These are phyloP conservation scores for Pythium rishiriense DNA, from an alignment of 352 stramenopile genomes.

Conservation along the genomic window DNA sequence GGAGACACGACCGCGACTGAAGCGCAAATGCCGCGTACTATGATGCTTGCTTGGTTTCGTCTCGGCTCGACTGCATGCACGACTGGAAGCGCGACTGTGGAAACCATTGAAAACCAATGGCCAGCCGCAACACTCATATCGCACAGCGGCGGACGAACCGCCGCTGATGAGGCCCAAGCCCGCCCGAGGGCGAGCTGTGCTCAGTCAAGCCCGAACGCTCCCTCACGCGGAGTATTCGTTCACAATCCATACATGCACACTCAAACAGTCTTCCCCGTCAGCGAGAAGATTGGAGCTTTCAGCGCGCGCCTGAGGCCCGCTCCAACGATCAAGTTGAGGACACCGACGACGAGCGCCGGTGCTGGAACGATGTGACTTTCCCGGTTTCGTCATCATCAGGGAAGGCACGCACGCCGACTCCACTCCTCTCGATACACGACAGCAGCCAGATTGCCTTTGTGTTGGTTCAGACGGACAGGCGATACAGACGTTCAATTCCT, in stretches of 20 bases:
- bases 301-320: conserved; percentile 69
- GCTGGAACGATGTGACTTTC: conserved; percentile 32
- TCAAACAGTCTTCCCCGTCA: conserved; percentile 42
- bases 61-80: conserved; percentile 43
- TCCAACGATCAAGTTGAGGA: conserved; percentile 36
- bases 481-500: too few relatives aligned
- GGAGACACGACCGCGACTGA: conserved; percentile 76
- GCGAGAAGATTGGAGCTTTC: conserved; percentile 80
- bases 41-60: conserved; percentile 67
- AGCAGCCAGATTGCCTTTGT: too few relatives aligned
- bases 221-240: not conserved
- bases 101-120: conserved; percentile 83
- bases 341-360: conserved; percentile 18
- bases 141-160: conserved; percentile 3
- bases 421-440: not conserved
- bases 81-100: conserved; percentile 54
- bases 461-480: not conserved
- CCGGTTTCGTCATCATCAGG: conserved; percentile 26
- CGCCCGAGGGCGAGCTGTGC: conserved; percentile 17
- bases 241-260: conserved; percentile 18
- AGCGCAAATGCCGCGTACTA: conserved; percentile 72
- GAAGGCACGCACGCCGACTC: conserved; percentile 8
- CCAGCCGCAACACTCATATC: conserved; percentile 69
- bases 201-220: conserved; percentile 30
- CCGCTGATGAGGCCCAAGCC: conserved; percentile 45